Base-by-base conservation (phyloP, 768 basidiomycete species). In the Phaeotremella skinneri region DNA sequence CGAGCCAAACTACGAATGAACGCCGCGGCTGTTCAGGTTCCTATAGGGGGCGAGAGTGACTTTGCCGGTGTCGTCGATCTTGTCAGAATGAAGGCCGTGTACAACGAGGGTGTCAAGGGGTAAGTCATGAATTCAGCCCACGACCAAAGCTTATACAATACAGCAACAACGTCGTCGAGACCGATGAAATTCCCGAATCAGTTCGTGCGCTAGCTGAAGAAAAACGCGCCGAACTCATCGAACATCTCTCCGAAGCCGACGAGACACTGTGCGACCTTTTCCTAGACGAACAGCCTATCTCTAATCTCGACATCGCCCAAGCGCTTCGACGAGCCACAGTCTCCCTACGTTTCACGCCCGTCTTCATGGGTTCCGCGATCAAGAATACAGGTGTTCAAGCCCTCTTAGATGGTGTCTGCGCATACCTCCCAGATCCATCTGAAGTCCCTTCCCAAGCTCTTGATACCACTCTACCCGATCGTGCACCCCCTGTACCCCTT, bases 381-480 rank as follows among this genome's bases (percentile, higher is more conserved):
- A 97, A 96, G 81, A 99, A 99, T 77, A 93, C 91, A 6, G 91
- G 85, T 37, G 88, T 99, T 4, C 96, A 99, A 73, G 86, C 91
- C 17, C 82, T 98, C 55, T 82, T 99, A 20, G 93, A 99, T 67
- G 94, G 93, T 59, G 88, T 97, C 20, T 94, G 92, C 72, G 82
- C 87, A n/a, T 99, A 97, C 79, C 84, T 99, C 9, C 91, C 94
- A 14, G 88, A 87, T 53, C 94, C 94, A 0, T 80, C 86, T 0
- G 90, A 99, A 76, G 79, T 84, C 17, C 81, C 84, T 29, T 86
- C 87, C 16, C 81, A 86, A 25, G 94, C 94, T 1, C 85, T 91
- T 65, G 93, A 96, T 71, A 87, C 87, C 0, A 69, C 67, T 50
- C 65, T 73, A 20, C 78, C 78, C 11, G 72, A 82, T 0, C 79